Percentiles rank a stretch among this genome's conserved stretches.
Conservation (phyloP, 2,329 filamentous ascomycete genomes). For the Neocatenulostroma microsporum region DNA sequence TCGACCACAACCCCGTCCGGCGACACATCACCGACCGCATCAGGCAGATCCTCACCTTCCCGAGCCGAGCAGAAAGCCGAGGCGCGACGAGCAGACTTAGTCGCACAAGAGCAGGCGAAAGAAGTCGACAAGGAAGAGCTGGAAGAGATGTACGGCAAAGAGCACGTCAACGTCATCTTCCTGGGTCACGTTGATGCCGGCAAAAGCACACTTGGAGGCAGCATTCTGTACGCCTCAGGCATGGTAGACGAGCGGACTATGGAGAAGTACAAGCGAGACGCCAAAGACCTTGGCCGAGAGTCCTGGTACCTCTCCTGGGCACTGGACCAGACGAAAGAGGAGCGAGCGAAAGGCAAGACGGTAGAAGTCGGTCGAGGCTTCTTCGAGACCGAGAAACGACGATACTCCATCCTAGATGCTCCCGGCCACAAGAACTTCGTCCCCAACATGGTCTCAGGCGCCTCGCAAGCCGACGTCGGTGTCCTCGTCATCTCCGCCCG, state of each 20-base stretch:
- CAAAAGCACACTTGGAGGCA: slow-evolving; percentile 91
- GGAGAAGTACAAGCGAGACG: slow-evolving; percentile 96
- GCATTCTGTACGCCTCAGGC: slow-evolving; percentile 84
- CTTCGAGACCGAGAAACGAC: slow-evolving; percentile 93
- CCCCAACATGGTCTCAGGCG: slow-evolving; percentile 84
- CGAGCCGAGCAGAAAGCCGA: slow-evolving; percentile 50
- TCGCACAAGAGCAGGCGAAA: slow-evolving; percentile 72
- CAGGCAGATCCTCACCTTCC: slow-evolving; percentile 66
- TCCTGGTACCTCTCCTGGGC: slow-evolving; percentile 99
- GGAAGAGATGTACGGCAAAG: slow-evolving; percentile 94
- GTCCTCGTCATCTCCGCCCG: slow-evolving; percentile 92
- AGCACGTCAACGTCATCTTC: slow-evolving; percentile 91
- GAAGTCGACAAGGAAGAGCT: slow-evolving; percentile 76
- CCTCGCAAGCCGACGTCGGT: slow-evolving; percentile 78
- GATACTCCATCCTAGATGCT: slow-evolving; percentile 94
- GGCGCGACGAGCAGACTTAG: slow-evolving; percentile 66
- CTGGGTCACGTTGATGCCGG: slow-evolving; percentile 97
- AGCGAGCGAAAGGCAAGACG: slow-evolving; percentile 92
- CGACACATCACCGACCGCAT: slow-evolving; percentile 73
- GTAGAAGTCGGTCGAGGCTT: slow-evolving; percentile 93
- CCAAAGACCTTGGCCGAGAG: slow-evolving; percentile 91
- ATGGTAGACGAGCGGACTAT: slow-evolving; percentile 98
- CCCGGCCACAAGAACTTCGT: slow-evolving; percentile 98
- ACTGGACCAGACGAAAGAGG: slow-evolving; percentile 92
- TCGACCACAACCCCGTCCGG: slow-evolving; percentile 50